Conservation (phyloP, 345 rosid genomes). For the Camelina sativa region DNA sequence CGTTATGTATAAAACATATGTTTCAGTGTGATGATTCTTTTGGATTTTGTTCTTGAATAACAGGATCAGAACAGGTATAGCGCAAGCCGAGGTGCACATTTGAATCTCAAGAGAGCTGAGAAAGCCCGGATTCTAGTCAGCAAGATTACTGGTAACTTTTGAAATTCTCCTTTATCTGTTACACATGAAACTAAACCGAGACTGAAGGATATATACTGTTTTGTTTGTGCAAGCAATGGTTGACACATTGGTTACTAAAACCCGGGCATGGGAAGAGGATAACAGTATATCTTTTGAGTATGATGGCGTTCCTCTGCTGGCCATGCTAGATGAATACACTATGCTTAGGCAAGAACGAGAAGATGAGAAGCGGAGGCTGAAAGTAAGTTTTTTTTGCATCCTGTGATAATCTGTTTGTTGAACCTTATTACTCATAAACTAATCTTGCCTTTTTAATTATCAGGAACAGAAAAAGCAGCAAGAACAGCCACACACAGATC, state of each 20-base stretch:
- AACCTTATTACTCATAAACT: background rate
- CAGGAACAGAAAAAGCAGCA: slow-evolving; percentile 89
- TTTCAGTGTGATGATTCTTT: background rate
- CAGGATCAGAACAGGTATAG: slow-evolving; percentile 98
- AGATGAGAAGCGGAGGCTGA: slow-evolving; percentile 86
- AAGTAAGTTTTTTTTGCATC: slow-evolving; percentile 46
- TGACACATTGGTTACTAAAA: slow-evolving; percentile 83
- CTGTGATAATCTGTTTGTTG: background rate
- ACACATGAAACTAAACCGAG: background rate
- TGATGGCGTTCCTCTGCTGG: slow-evolving; percentile 92
- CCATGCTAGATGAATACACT: slow-evolving; percentile 94
- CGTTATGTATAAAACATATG: background rate
- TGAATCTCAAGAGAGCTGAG: slow-evolving; percentile 98
- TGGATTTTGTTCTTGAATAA: slow-evolving; percentile 40
- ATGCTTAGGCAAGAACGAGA: slow-evolving; percentile 93
- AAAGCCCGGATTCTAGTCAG: slow-evolving; percentile 86
- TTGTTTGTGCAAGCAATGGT: slow-evolving; percentile 63
- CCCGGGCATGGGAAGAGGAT: slow-evolving; percentile 89
- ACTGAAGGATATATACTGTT: slow-evolving; percentile 15
- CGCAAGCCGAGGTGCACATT: slow-evolving; percentile 95
- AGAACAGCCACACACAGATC: slow-evolving; percentile 81
- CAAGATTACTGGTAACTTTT: slow-evolving; percentile 80
- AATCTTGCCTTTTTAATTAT: background rate
- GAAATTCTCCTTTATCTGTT: background rate
- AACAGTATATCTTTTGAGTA: slow-evolving; percentile 64